phyloP scores from a whole-genome alignment of 2,329 filamentous ascomycete genomes.

The Fonsecaea pedrosoi region DNA sequence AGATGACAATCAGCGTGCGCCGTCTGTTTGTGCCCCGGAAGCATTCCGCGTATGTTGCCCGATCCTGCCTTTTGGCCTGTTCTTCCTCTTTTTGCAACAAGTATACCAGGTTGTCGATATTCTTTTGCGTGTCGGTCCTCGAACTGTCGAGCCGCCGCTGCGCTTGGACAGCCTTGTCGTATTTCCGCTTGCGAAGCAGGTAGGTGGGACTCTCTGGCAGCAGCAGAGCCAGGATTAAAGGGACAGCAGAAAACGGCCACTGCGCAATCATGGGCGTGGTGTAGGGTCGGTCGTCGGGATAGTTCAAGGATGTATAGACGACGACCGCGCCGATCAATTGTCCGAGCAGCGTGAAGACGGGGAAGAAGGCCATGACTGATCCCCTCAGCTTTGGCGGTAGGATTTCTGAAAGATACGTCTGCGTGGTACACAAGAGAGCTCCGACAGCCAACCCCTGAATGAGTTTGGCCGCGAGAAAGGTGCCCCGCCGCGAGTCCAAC shows the following conservation, averaged over 20 bases:
- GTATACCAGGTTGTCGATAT: constrained; percentile 46
- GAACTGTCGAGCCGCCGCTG: constrained; percentile 59
- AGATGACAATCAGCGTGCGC: constrained; percentile 46
- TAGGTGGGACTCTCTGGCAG: constrained; percentile 62
- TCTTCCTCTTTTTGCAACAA: constrained; percentile 59
- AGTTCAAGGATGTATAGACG: constrained; percentile 43
- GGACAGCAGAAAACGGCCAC: constrained; percentile 54
- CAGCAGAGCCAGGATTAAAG: constrained; percentile 52
- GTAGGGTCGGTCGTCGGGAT: constrained; percentile 41
- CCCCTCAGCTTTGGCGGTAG: constrained; percentile 55
- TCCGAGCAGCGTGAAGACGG: constrained; percentile 58
- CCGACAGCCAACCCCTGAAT: constrained; percentile 56
- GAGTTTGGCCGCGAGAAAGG: constrained; percentile 57
- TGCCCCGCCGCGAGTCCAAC: constrained; percentile 44
- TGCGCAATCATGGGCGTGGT: constrained; percentile 45
- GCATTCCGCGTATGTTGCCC: constrained; percentile 46
- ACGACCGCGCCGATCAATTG: constrained; percentile 56
- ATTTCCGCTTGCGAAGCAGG: constrained; percentile 52
- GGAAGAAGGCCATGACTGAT: constrained; percentile 57
- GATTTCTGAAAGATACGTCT: constrained; percentile 61
- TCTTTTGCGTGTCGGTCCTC: constrained; percentile 45
- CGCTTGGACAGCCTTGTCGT: constrained; percentile 52
- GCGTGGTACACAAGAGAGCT: constrained; percentile 51
- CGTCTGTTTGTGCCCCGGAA: constrained; percentile 41
- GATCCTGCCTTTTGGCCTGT: constrained; percentile 45